phyloP scores from a whole-genome alignment of 805 yeast species.

The Dipodascopsis uninucleata region DNA sequence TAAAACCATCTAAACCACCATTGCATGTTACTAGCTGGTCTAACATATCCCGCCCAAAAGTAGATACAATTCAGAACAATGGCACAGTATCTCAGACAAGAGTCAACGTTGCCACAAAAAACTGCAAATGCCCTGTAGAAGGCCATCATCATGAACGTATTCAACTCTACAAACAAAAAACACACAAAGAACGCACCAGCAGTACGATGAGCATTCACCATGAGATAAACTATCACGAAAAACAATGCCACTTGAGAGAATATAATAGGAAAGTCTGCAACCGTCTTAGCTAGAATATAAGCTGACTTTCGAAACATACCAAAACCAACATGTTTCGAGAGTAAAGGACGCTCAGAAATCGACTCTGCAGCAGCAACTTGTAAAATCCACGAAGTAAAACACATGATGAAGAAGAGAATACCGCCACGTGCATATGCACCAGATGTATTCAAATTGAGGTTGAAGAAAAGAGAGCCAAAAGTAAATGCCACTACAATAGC shows the following conservation, averaged over 20 bases:
- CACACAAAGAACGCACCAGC: slow-evolving; percentile 54
- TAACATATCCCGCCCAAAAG: slow-evolving; percentile 46
- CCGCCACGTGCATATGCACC: slow-evolving; percentile 56
- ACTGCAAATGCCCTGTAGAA: slow-evolving; percentile 44
- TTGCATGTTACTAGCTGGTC: slow-evolving; percentile 55
- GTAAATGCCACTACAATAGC: slow-evolving; percentile 52
- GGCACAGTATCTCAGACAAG: slow-evolving; percentile 46
- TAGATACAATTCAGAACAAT: slow-evolving; percentile 41
- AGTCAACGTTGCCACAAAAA: slow-evolving; percentile 30
- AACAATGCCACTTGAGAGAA: slow-evolving; percentile 43
- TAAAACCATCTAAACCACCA: slow-evolving; percentile 70
- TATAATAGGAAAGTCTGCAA: slow-evolving; percentile 58
- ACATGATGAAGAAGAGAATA: slow-evolving; percentile 49
- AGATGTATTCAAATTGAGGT: slow-evolving; percentile 42
- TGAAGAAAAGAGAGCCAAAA: slow-evolving; percentile 51
- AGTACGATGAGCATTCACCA: slow-evolving; percentile 49
- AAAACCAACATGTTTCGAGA: slow-evolving; percentile 56
- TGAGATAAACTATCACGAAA: slow-evolving; percentile 50
- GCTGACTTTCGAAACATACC: slow-evolving; percentile 62
- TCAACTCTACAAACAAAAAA: slow-evolving; percentile 41
- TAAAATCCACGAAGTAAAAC: slow-evolving; percentile 60
- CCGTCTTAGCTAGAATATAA: slow-evolving; percentile 58
- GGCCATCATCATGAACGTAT: slow-evolving; percentile 54
- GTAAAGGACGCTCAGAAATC: slow-evolving; percentile 54
- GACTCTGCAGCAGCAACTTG: slow-evolving; percentile 52